Base-by-base conservation (phyloP, 202 grass and related monocot species). In the Miscanthus sacchariflorus region DNA sequence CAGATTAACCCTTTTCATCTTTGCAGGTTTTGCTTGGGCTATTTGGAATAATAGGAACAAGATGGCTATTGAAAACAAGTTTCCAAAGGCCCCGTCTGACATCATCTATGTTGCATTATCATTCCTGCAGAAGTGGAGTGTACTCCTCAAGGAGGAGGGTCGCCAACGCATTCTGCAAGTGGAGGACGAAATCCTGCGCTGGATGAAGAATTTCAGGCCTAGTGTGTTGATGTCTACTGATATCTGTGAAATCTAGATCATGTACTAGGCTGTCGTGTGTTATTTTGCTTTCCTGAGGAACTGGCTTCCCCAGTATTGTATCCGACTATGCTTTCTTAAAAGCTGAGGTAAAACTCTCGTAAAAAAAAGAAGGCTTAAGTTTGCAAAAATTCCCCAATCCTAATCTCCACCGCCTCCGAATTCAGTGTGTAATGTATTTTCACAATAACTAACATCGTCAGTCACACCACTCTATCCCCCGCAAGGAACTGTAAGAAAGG, bases 401-500 rank as follows among this genome's bases (percentile, higher is more conserved):
- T 74, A 59, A 61, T 68, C 82, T 81, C 38, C 81, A 71, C 30
- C 5, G 35, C 24, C 43, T 65, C 28, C 45, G 23, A 70, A 84
- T 77, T 77, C 30, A 35, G 35, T 35, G 17, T 64, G 64, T 52
- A 52, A 66, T 66, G 64, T 77, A 68, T 52, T 85, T 80, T 45
- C 63, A 71, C 46, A 77, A 69, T 24, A 66, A 81, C 39, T 76
- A 61, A 61, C 33, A 27, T 15, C 12, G 23, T 76, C 59, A 35
- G 50, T 68, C 54, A 46, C 25, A 74, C n/a, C 69, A 25, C 39
- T 27, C 9, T 45, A 25, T 82, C 48, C 58, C 27, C 39, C 30
- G 7, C 23, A 27, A 77, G 43, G 71, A 78, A 77, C 66, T 15
- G 28, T 56, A 49, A 27, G 1, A 42, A 21, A 43, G 23, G 64